Evolutionary conservation across 441 rosid genomes (phyloP).

Genomic region (Pelargonium cotyledonis): DNA sequence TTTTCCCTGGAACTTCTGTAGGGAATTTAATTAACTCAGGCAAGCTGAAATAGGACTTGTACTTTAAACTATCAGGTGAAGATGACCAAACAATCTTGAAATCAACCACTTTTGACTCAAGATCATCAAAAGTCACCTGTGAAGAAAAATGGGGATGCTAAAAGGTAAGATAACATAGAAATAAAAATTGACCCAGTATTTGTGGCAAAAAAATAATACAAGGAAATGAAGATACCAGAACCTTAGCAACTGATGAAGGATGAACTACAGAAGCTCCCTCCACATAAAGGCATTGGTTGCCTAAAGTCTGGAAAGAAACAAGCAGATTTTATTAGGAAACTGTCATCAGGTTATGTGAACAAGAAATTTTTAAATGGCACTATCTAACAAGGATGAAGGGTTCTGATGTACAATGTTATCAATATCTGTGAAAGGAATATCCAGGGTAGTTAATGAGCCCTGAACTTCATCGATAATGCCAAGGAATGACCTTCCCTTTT

Average conservation of each 20-base stretch:
- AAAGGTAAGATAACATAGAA: slow-evolving; percentile 7
- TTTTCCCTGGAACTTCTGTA: slow-evolving; percentile 71
- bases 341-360: slow-evolving; percentile 14
- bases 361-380: slow-evolving; percentile 9
- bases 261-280: slow-evolving; percentile 78
- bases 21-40: slow-evolving; percentile 90
- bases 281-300: slow-evolving; percentile 54
- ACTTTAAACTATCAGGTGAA: slow-evolving; percentile 59
- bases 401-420: slow-evolving; percentile 51
- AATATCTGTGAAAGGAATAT: slow-evolving; percentile 76
- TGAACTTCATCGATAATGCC: slow-evolving; percentile 59
- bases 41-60: slow-evolving; percentile 57
- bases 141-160: slow-evolving; percentile 9
- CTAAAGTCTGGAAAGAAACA: slow-evolving; percentile 42
- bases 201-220: neutral
- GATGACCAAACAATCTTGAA: slow-evolving; percentile 76
- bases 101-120: slow-evolving; percentile 37
- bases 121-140: slow-evolving; percentile 66
- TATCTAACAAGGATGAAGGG: slow-evolving; percentile 14
- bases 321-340: slow-evolving; percentile 11
- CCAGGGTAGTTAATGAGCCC: slow-evolving; percentile 59
- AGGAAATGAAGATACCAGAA: slow-evolving; percentile 19
- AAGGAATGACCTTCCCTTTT: slow-evolving; percentile 75
- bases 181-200: neutral
- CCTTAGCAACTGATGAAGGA: slow-evolving; percentile 86